Base-by-base conservation (phyloP, 2,329 filamentous ascomycete genomes). In the Dactylellina leptospora region DNA sequence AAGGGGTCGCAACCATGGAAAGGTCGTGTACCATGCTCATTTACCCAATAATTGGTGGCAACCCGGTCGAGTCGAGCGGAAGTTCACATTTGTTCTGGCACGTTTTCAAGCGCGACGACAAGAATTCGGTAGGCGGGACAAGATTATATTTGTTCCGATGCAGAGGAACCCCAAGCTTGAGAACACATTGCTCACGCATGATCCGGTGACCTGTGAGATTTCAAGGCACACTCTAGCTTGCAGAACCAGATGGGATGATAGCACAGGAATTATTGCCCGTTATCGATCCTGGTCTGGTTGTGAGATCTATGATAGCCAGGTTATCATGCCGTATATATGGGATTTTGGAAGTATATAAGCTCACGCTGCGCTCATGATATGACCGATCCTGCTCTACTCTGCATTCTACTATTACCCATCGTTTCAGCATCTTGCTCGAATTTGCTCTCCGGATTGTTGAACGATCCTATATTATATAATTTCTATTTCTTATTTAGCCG, bases 61-160 rank as follows among this genome's bases (percentile, higher is more conserved):
- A 54, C 48, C 59, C 6, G 20, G 3, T 11, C n/a, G n/a, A n/a
- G n/a, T n/a, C n/a, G n/a, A n/a, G n/a, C n/a, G n/a, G n/a, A n/a
- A n/a, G n/a, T n/a, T n/a, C n/a, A n/a, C n/a, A n/a, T n/a, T n/a
- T 23, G 11, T 47, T 50, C 18, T 20, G 53, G 61, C 44, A 66
- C 45, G 51, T 53, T 33, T 59, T 44, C 51, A 58, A 44, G 44
- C 36, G 61, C 53, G 44, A 53, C 30, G n/a, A 23, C 54, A 68
- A 68, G 62, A 72, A 33, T 56, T 51, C 53, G 53, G 36, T 53
- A 59, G 59, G 45, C 68, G 68, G 68, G 68, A 72, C 68, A 72
- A 72, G 68, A 72, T 53, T 55, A 58, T 47, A 59, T 51, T n/a
- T 62, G 47, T 63, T 72, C 68, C 68, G 68, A 64, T 59, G 68